These are phyloP conservation scores for Phoma sp. DNA, from an alignment of 2,329 filamentous ascomycete species.

Conservation along the genomic window DNA sequence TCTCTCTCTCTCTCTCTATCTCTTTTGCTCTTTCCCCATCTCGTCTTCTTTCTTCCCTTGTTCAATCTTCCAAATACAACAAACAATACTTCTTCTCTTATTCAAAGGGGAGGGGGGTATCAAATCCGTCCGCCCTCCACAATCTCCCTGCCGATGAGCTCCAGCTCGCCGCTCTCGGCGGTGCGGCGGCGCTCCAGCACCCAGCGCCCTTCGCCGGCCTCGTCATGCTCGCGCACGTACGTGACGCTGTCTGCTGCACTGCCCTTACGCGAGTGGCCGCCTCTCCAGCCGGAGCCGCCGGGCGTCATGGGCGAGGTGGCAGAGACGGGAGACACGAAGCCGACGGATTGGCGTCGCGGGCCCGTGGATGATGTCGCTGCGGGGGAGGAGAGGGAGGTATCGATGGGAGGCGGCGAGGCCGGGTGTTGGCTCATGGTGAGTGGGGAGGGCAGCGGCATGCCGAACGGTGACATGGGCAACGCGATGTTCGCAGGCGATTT, in stretches of 20 bases:
- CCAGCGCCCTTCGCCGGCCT: conserved; percentile 66
- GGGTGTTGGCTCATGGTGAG: conserved; percentile 28
- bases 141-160: conserved; percentile 69
- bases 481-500: conserved; percentile 30
- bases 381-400: conserved; percentile 36
- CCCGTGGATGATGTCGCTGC: conserved; percentile 25
- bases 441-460: conserved; percentile 34
- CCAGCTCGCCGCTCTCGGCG: conserved; percentile 68
- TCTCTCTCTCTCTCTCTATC: no score
- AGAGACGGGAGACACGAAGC: conserved; percentile 42
- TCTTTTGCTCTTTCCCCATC: no score
- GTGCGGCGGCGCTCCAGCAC: conserved; percentile 72
- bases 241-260: conserved; percentile 70
- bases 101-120: not conserved
- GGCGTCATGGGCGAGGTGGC: conserved; percentile 43
- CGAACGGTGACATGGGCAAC: conserved; percentile 31
- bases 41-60: not conserved
- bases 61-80: not conserved
- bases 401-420: conserved; percentile 28
- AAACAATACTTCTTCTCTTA: not conserved
- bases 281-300: conserved; percentile 35
- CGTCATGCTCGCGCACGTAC: conserved; percentile 68
- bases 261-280: conserved; percentile 46
- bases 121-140: conserved; percentile 59
- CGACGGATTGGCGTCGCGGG: conserved; percentile 36